Percentiles rank a stretch among this genome's conserved stretches.
These are phyloP conservation scores for Psilocybe sp. DNA, from an alignment of 768 basidiomycete genomes.

Conservation along the genomic window DNA sequence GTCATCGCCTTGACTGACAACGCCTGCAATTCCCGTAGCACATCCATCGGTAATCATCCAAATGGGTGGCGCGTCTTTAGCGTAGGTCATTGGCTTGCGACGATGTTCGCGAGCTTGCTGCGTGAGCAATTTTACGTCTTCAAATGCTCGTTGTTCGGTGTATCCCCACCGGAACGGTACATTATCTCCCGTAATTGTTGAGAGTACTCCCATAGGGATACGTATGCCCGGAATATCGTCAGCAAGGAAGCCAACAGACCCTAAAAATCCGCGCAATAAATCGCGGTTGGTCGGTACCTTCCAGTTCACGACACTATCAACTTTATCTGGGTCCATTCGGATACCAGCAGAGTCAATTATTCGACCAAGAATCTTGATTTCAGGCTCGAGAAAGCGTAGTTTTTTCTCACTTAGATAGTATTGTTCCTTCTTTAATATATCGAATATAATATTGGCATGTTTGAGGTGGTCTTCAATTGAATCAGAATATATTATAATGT, in stretches of 20 bases:
- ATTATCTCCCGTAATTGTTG: conserved; percentile 17
- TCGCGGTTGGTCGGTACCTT: conserved; percentile 30
- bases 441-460: conserved; percentile 27
- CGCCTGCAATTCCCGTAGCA: conserved; percentile 23
- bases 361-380: conserved; percentile 24
- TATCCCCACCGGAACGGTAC: conserved; percentile 24
- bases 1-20: conserved; percentile 17
- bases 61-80: conserved; percentile 13
- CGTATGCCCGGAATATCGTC: conserved; percentile 27
- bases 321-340: conserved; percentile 41
- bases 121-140: conserved; percentile 27
- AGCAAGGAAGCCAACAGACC: conserved; percentile 26
- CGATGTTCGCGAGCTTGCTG: conserved; percentile 17
- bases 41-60: conserved; percentile 29
- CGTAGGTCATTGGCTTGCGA: conserved; percentile 18
- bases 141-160: conserved; percentile 31
- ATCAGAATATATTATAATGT: conserved; percentile 42
- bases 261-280: conserved; percentile 30
- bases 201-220: conserved; percentile 36
- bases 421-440: conserved; percentile 29
- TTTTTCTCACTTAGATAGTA: conserved; percentile 35
- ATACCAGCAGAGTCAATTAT: conserved; percentile 35
- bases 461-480: conserved; percentile 29
- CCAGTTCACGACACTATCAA: conserved; percentile 32
- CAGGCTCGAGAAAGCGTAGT: conserved; percentile 24